A percentile compares a stretch with the other conserved stretches of the same genome.
Conservation (phyloP, 2,329 filamentous ascomycete genomes). For the Colletotrichum musicola region DNA sequence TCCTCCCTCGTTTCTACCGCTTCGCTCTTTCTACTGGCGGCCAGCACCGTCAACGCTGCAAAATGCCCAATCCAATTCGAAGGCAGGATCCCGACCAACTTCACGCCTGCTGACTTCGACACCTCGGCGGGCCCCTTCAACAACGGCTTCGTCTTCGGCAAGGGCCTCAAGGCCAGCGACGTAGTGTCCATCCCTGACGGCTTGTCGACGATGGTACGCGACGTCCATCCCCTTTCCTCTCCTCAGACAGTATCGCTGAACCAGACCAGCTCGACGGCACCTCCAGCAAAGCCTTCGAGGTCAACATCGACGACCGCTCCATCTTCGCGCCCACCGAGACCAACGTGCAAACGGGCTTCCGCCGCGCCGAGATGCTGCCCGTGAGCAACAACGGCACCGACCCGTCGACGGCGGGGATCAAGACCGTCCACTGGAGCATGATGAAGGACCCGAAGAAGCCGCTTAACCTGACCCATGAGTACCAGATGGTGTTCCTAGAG, state of each 20-base stretch:
- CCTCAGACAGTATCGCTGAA: not conserved
- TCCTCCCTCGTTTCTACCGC: not conserved
- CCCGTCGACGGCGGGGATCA: conserved; percentile 64
- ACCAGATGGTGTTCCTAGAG: conserved; percentile 66
- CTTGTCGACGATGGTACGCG: conserved; percentile 43
- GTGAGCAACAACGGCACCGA: conserved; percentile 64
- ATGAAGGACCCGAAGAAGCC: conserved; percentile 63
- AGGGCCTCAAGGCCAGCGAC: conserved; percentile 63
- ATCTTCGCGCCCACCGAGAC: conserved; percentile 66
- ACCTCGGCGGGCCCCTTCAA: conserved; percentile 58
- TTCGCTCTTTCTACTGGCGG: not conserved
- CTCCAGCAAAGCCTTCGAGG: conserved; percentile 60
- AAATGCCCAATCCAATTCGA: conserved; percentile 55
- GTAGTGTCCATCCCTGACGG: conserved; percentile 60
- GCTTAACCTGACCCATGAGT: conserved; percentile 72
- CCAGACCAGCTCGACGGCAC: conserved; percentile 56
- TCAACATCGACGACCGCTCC: conserved; percentile 68
- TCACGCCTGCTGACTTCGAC: conserved; percentile 56
- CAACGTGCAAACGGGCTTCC: conserved; percentile 69
- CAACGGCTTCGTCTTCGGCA: conserved; percentile 64
- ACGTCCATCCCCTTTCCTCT: not conserved
- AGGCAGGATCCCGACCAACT: conserved; percentile 56
- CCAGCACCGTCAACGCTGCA: conserved; percentile 5
- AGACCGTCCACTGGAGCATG: conserved; percentile 72
- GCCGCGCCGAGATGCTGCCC: conserved; percentile 69